Conservation (phyloP, 2,329 filamentous ascomycete genomes). For the Cytospora piceicola region DNA sequence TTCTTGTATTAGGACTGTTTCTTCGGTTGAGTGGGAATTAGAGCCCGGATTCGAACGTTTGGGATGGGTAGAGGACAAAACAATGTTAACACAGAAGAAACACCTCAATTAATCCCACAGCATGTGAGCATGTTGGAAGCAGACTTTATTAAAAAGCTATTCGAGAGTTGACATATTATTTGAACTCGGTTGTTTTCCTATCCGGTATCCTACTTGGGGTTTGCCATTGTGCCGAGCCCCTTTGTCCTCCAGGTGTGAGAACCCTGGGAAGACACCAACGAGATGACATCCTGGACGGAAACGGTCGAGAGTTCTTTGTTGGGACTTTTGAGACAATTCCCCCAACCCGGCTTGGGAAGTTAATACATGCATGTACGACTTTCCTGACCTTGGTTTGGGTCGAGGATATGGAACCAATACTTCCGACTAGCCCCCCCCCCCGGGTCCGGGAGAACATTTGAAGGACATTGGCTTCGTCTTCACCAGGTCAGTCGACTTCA, state of each 20-base stretch:
- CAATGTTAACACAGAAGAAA: too few relatives aligned
- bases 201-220: neutral
- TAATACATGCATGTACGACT: neutral
- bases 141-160: neutral
- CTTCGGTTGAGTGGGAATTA: too few relatives aligned
- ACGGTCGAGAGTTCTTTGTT: neutral
- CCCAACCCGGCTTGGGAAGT: too few relatives aligned
- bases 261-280: neutral
- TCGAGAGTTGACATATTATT: neutral
- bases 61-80: too few relatives aligned
- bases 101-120: neutral
- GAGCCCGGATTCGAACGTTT: too few relatives aligned
- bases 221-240: neutral
- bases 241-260: neutral
- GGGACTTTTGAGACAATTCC: neutral
- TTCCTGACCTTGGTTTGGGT: neutral
- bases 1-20: too few relatives aligned
- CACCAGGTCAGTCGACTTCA: too few relatives aligned
- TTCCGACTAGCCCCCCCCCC: too few relatives aligned
- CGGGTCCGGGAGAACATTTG: too few relatives aligned
- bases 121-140: neutral
- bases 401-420: neutral
- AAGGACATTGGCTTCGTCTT: too few relatives aligned
- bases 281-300: neutral
- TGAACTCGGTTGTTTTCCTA: neutral